These are phyloP conservation scores for Westerdykella aurantiaca DNA, from an alignment of 2,329 filamentous ascomycete genomes.

Conservation along the genomic window DNA sequence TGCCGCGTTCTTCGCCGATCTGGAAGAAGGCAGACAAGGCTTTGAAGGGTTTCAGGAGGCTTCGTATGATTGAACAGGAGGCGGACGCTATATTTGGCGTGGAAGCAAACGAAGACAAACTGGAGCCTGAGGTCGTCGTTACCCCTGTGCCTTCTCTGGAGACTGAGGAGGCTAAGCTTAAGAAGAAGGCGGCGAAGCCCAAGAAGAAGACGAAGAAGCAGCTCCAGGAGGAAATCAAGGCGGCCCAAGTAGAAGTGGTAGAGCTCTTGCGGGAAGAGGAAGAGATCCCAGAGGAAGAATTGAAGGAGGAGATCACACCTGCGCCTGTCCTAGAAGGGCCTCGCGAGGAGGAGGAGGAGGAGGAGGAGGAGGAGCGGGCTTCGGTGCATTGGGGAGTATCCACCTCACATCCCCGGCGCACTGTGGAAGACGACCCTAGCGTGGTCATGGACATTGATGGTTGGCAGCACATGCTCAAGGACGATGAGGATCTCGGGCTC, in stretches of 20 bases:
- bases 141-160: slow-evolving; percentile 36
- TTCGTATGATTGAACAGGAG: slow-evolving; percentile 76
- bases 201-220: slow-evolving; percentile 79
- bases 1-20: slow-evolving; percentile 57
- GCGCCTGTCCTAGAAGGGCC: slow-evolving; percentile 23
- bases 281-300: slow-evolving; percentile 19
- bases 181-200: slow-evolving; percentile 45
- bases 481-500: slow-evolving; percentile 59
- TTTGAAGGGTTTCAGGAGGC: slow-evolving; percentile 48
- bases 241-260: slow-evolving; percentile 32
- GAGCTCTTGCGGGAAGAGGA: slow-evolving; percentile 49
- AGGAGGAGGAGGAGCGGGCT: slow-evolving; percentile 37
- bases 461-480: slow-evolving; percentile 63
- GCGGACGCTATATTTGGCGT: slow-evolving; percentile 63
- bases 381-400: slow-evolving; percentile 59
- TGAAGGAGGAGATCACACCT: slow-evolving; percentile 1
- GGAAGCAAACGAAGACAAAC: slow-evolving; percentile 44
- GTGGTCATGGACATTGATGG: slow-evolving; percentile 65
- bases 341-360: slow-evolving; percentile 24
- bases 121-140: slow-evolving; percentile 29
- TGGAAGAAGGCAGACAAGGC: slow-evolving; percentile 68
- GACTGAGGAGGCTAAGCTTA: slow-evolving; percentile 19
- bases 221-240: slow-evolving; percentile 51
- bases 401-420: slow-evolving; percentile 53
- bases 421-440: slow-evolving; percentile 60